Evolutionary conservation across 2,329 filamentous ascomycete species (phyloP).

Genomic region (Fusarium sp.): DNA sequence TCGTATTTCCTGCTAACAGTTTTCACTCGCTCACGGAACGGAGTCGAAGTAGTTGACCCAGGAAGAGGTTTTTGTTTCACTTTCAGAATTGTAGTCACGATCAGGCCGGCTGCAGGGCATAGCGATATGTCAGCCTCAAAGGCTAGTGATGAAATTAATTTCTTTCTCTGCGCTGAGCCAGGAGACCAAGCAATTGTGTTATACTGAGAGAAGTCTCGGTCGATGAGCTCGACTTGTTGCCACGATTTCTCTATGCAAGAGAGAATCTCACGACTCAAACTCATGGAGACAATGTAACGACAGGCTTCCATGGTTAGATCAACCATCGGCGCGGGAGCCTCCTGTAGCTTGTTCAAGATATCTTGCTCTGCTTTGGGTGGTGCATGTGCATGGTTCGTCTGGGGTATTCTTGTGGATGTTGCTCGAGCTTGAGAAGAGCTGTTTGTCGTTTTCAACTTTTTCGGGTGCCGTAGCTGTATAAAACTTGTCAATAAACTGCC

Average conservation of each 20-base stretch:
- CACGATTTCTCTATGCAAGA: conserved; percentile 64
- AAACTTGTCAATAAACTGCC: conserved; percentile 50
- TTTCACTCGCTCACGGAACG: conserved; percentile 68
- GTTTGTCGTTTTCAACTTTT: conserved; percentile 36
- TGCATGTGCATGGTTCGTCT: too few species aligned
- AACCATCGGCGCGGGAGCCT: conserved; percentile 36
- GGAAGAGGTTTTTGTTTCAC: conserved; percentile 79
- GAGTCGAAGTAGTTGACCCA: conserved; percentile 54
- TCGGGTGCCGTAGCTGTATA: conserved; percentile 51
- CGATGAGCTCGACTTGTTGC: conserved; percentile 66
- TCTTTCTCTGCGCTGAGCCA: conserved; percentile 44
- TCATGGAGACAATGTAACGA: conserved; percentile 65
- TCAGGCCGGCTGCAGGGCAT: conserved; percentile 75
- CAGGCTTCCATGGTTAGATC: conserved; percentile 31
- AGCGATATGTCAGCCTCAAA: conserved; percentile 80
- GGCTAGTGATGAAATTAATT: conserved; percentile 55
- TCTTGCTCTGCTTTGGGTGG: background rate
- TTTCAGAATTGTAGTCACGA: conserved; percentile 78
- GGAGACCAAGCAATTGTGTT: conserved; percentile 53
- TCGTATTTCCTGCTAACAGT: conserved; percentile 73
- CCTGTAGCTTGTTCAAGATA: background rate
- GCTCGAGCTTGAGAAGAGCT: background rate
- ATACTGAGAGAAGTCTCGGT: conserved; percentile 68
- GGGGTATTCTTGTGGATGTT: background rate
- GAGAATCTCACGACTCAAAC: conserved; percentile 62